Evolutionary conservation across 139 green algal species (phyloP).

Genomic region (Astrephomene gubernaculifera): DNA sequence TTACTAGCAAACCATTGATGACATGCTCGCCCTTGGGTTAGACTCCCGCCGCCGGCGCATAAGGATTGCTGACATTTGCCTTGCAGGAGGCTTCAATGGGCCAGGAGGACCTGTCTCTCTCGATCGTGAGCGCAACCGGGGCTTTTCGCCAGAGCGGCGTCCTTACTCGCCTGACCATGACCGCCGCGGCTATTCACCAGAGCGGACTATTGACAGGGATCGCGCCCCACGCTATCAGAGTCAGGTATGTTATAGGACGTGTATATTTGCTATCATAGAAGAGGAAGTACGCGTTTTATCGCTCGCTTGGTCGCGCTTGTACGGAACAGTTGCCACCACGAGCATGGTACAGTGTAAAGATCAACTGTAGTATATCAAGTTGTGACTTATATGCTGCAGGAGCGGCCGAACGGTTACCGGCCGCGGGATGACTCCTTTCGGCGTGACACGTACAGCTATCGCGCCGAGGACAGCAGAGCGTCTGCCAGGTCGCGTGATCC

Average conservation of each 20-base stretch:
- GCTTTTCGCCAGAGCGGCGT: constrained; percentile 30
- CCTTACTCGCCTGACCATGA: constrained; percentile 39
- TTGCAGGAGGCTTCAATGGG: constrained; percentile 18
- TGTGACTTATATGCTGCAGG: background rate
- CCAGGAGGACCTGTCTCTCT: constrained; percentile 17
- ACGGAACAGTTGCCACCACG: background rate
- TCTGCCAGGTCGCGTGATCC: background rate
- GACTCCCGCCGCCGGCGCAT: too few species aligned
- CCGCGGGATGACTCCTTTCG: constrained; percentile 23
- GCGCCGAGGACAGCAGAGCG: background rate
- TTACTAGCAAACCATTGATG: too few species aligned
- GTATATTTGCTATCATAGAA: too few species aligned
- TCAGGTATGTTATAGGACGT: background rate
- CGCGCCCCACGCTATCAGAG: constrained; percentile 4
- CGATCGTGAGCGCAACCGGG: constrained; percentile 10
- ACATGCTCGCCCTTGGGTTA: too few species aligned
- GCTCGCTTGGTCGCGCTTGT: too few species aligned
- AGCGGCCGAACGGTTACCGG: constrained; percentile 14
- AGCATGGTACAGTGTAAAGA: background rate
- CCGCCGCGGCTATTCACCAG: constrained; percentile 29
- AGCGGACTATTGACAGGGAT: constrained; percentile 12
- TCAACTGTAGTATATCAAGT: background rate
- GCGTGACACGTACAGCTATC: constrained; percentile 9
- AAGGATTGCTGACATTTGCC: background rate
- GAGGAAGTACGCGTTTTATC: too few species aligned